Conservation (phyloP, 176 grass and related monocot genomes). For the Saccharum officinarum region DNA sequence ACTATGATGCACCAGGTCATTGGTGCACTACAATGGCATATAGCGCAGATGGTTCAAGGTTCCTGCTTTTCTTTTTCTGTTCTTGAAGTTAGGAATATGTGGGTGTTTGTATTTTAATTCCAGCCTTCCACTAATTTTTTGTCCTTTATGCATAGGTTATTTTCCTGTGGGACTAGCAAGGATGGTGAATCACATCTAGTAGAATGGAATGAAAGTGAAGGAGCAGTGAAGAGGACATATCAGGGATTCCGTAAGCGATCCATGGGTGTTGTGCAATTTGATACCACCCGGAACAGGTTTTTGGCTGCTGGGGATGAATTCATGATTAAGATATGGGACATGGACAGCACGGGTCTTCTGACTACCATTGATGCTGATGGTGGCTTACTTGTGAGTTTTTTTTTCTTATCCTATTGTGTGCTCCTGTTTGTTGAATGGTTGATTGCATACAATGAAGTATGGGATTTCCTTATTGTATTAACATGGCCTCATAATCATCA, state of each 20-base stretch:
- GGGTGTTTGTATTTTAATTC: conserved; percentile 18
- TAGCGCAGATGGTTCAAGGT: conserved; percentile 97
- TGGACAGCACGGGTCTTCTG: conserved; percentile 87
- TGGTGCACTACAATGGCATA: conserved; percentile 99
- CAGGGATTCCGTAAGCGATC: conserved; percentile 93
- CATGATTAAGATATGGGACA: conserved; percentile 97
- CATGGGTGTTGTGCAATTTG: conserved; percentile 92
- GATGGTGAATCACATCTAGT: conserved; percentile 97
- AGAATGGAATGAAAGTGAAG: conserved; percentile 99
- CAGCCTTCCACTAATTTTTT: background rate
- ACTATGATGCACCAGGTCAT: conserved; percentile 98
- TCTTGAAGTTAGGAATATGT: conserved; percentile 23
- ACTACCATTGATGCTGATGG: conserved; percentile 95
- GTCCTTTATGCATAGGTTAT: conserved; percentile 56
- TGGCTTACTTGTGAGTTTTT: conserved; percentile 69
- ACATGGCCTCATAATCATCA: conserved; percentile 33
- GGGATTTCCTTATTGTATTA: conserved; percentile 25
- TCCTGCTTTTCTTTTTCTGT: conserved; percentile 25
- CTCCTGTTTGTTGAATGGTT: conserved; percentile 19
- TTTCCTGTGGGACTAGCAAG: conserved; percentile 99
- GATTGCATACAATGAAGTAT: conserved; percentile 3
- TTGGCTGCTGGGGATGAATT: conserved; percentile 98
- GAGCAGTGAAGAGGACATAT: conserved; percentile 96
- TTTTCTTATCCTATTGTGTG: background rate
- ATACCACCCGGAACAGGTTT: conserved; percentile 91